Evolutionary conservation across 2,329 filamentous ascomycete species (phyloP).

Genomic region (Harringtonia aguacate): DNA sequence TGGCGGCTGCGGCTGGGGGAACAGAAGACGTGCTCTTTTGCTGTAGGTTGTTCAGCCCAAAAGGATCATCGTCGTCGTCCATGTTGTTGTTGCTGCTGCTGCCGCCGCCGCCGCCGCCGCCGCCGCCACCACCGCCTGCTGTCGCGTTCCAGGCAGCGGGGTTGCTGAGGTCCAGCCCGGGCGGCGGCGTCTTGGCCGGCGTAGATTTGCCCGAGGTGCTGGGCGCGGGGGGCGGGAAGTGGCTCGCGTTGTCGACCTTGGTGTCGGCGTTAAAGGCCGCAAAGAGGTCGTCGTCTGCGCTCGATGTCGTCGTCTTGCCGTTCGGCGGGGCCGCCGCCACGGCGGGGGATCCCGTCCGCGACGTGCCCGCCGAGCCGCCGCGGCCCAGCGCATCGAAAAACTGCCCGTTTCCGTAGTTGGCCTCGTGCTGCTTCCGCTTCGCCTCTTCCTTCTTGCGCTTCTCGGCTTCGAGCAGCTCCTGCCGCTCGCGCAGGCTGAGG

Average conservation of each 20-base stretch:
- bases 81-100: constrained; percentile 7
- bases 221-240: constrained; percentile 46
- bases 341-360: constrained; percentile 34
- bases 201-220: constrained; percentile 29
- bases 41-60: constrained; percentile 62
- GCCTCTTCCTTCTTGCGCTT: constrained; percentile 66
- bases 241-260: constrained; percentile 54
- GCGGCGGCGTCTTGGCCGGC: constrained; percentile 28
- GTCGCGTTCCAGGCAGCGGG: constrained; percentile 40
- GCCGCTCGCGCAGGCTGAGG: constrained; percentile 68
- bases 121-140: too few species aligned
- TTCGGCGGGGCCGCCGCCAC: constrained; percentile 11
- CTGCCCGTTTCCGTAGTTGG: constrained; percentile 64
- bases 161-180: constrained; percentile 37
- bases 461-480: constrained; percentile 53
- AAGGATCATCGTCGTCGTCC: constrained; percentile 80
- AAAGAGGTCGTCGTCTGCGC: constrained; percentile 54
- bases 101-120: too few species aligned
- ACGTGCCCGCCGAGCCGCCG: constrained; percentile 32
- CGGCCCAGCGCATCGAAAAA: constrained; percentile 66
- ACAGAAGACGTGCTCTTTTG: constrained; percentile 20
- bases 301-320: constrained; percentile 18
- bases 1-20: constrained; percentile 14
- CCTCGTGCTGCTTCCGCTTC: constrained; percentile 58
- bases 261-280: constrained; percentile 57